These are phyloP conservation scores for Cryphonectria naterciae DNA, from an alignment of 2,329 filamentous ascomycete species.

Conservation along the genomic window DNA sequence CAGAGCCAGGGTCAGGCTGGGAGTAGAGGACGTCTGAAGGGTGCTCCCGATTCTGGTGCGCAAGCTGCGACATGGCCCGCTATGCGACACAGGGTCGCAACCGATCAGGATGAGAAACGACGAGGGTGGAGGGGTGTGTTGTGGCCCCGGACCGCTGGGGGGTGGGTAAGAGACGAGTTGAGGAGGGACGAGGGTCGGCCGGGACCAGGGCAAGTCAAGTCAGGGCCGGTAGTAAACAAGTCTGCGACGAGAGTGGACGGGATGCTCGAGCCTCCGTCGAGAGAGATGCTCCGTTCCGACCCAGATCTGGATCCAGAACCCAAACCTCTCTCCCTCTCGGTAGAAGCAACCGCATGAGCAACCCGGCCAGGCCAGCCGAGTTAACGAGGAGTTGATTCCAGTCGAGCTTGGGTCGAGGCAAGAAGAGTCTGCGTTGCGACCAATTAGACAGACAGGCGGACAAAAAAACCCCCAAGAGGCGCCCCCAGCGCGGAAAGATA, in stretches of 20 bases:
- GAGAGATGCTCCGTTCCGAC: background rate
- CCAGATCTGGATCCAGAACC: conserved; percentile 8
- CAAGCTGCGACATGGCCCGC: conserved; percentile 59
- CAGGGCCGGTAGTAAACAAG: background rate
- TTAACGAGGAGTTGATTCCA: background rate
- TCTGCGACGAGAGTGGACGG: conserved; percentile 10
- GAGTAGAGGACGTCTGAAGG: conserved; percentile 39
- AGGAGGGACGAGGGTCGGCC: conserved; percentile 5
- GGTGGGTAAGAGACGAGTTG: conserved; percentile 7
- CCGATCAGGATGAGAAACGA: conserved; percentile 4
- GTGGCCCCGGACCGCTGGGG: conserved; percentile 3
- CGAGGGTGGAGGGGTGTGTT: conserved; percentile 16
- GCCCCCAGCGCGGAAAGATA: background rate
- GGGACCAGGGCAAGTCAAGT: conserved; percentile 13
- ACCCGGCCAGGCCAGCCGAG: conserved; percentile 15
- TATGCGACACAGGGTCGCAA: conserved; percentile 38
- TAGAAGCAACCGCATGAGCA: conserved; percentile 4
- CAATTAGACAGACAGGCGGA: background rate
- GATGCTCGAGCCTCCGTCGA: background rate
- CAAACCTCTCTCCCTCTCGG: background rate
- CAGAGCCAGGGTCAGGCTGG: conserved; percentile 25
- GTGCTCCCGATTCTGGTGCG: conserved; percentile 50
- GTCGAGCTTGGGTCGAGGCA: background rate
- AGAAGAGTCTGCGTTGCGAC: background rate
- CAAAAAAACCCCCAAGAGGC: background rate